Evolutionary conservation across 2,329 filamentous ascomycete species (phyloP).

Genomic region (Lithohypha guttulata): DNA sequence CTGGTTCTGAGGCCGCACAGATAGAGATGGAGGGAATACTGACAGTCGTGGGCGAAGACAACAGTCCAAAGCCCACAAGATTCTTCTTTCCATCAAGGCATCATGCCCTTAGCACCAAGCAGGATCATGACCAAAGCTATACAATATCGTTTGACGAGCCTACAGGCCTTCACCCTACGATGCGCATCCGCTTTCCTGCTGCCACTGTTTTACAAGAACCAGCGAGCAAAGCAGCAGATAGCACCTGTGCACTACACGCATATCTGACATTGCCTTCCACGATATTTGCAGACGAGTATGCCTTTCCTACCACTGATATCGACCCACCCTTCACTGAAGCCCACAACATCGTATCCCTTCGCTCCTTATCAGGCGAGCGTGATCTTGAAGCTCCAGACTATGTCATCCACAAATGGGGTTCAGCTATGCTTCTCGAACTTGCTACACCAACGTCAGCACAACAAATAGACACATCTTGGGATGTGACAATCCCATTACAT

Average conservation of each 20-base stretch:
- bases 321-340: constrained; percentile 62
- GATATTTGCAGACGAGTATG: constrained; percentile 81
- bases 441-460: constrained; percentile 38
- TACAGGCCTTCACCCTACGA: constrained; percentile 71
- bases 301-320: constrained; percentile 46
- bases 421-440: constrained; percentile 64
- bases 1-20: constrained; percentile 52
- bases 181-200: constrained; percentile 55
- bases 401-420: constrained; percentile 66
- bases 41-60: constrained; percentile 65
- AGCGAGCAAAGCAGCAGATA: constrained; percentile 30
- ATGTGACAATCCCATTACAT: constrained; percentile 60
- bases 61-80: constrained; percentile 58
- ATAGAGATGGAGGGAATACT: constrained; percentile 68
- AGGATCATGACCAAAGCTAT: constrained; percentile 42
- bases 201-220: constrained; percentile 39
- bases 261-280: constrained; percentile 72
- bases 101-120: constrained; percentile 39
- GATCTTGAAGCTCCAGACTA: constrained; percentile 89
- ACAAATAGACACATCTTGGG: constrained; percentile 19
- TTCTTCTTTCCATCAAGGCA: constrained; percentile 81
- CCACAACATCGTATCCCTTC: constrained; percentile 62
- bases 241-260: constrained; percentile 62
- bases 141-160: constrained; percentile 55
- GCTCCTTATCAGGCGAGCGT: constrained; percentile 61